These are phyloP conservation scores for Babesia bigemina DNA, from an alignment of 169 alveolate species.

Conservation along the genomic window DNA sequence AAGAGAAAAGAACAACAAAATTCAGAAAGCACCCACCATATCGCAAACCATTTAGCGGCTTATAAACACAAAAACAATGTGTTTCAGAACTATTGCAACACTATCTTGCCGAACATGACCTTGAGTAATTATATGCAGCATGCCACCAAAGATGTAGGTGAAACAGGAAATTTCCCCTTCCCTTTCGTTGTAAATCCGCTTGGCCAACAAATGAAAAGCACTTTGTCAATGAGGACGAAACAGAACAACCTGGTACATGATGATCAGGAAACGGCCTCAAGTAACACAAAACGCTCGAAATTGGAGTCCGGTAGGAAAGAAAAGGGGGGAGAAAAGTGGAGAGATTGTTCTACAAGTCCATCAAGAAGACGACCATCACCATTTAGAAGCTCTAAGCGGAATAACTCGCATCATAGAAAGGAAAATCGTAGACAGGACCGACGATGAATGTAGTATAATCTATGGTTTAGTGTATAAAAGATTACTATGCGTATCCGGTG, in stretches of 20 bases:
- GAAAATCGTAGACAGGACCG: not conserved
- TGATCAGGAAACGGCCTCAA: not conserved
- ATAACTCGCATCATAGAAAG: constrained; percentile 2
- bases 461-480: no score
- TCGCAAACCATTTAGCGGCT: constrained; percentile 33
- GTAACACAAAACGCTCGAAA: not conserved
- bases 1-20: constrained; percentile 6
- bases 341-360: not conserved
- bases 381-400: not conserved
- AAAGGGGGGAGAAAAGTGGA: constrained; percentile 1
- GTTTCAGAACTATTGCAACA: not conserved
- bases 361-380: not conserved
- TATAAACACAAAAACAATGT: constrained; percentile 1
- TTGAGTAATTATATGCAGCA: constrained; percentile 3
- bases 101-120: constrained; percentile 5
- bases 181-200: not conserved
- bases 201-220: not conserved
- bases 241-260: no score
- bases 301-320: constrained; percentile 9
- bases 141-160: not conserved
- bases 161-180: not conserved
- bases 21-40: not conserved
- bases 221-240: no score
- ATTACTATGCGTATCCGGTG: no score
- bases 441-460: no score